Conservation (phyloP, 192 early-diverging fungal genomes). For the Obelidium mucronatum region DNA sequence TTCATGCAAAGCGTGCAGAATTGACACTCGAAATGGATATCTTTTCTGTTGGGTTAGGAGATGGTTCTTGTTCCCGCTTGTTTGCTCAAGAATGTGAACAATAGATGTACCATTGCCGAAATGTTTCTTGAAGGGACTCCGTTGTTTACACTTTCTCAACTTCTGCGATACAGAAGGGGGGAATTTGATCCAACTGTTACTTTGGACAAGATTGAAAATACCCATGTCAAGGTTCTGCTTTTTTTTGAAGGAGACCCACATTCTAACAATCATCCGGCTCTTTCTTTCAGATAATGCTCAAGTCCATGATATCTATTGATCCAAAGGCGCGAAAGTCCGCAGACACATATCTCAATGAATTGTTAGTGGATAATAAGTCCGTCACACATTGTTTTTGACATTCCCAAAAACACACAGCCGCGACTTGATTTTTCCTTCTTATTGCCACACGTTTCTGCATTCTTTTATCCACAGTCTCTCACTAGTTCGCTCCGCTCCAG, state of each 20-base stretch:
- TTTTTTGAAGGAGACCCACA: conserved; percentile 11
- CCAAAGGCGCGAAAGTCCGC: conserved; percentile 77
- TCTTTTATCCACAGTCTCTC: conserved; percentile 65
- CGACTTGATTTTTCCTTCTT: conserved; percentile 77
- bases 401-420: conserved; percentile 49
- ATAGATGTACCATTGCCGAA: conserved; percentile 81
- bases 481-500: conserved; percentile 57
- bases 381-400: not conserved
- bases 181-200: conserved; percentile 75
- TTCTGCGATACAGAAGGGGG: conserved; percentile 86
- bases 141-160: conserved; percentile 89
- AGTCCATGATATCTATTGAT: conserved; percentile 89
- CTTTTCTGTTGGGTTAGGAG: conserved; percentile 84
- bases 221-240: conserved; percentile 68
- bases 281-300: conserved; percentile 73
- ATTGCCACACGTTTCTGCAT: conserved; percentile 79
- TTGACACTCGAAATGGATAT: conserved; percentile 89
- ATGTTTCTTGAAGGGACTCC: conserved; percentile 92
- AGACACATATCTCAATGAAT: conserved; percentile 76
- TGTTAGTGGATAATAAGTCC: conserved; percentile 53
- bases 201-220: conserved; percentile 84
- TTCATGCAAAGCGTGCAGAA: conserved; percentile 36
- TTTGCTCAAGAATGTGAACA: conserved; percentile 54
- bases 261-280: conserved; percentile 23
- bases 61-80: too few species aligned